Base-by-base conservation (phyloP, 768 basidiomycete genomes). In the Gymnopilus dilepis region DNA sequence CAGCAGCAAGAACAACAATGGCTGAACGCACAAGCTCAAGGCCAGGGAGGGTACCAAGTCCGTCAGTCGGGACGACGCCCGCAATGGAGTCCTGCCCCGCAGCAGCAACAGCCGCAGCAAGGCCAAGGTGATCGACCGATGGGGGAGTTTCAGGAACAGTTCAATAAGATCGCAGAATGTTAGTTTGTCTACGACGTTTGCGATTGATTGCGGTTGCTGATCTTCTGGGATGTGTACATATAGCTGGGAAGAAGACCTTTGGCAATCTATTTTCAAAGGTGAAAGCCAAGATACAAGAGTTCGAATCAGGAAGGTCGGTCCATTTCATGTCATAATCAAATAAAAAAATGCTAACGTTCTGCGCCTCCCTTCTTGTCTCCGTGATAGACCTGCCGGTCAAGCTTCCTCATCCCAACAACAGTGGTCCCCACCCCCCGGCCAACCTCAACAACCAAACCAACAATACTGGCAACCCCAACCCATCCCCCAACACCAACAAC, bases 281-380 rank as follows among this genome's bases (percentile, higher is more conserved):
- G 48, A 93, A 86, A 70, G 86, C 91, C 5, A 94, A 94, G 82
- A 86, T 94, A 60, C 88, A 90, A 68, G 93, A 94, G 67, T 86
- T 86, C 62, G 92, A 94, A 38, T 85, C 87, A 67, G 77, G 78
- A 15, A 73, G 74, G 79, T 82, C 43, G 12, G 52, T 34, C 17
- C 28, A 2, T 17, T 19, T n/a, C 31, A 26, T n/a, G n/a, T 42
- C 42, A 15, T 26, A 17, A 30, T 17, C 17, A 7, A 2, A 11
- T 19, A 3, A 19, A 51, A 19, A 45, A 15, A 45, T n/a, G n/a
- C 37, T 48, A 47, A 48, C 22, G 13, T 15, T 28, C 30, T 22
- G 33, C 6, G 6, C 33, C 28, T 7, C 33, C 19, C 17, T 26
- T 41, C 17, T 40, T 51, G 13, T 15, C 30, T 34, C 58, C 33